Evolutionary conservation across 768 basidiomycete species (phyloP).

Genomic region (Sporobolomyces phaffii): DNA sequence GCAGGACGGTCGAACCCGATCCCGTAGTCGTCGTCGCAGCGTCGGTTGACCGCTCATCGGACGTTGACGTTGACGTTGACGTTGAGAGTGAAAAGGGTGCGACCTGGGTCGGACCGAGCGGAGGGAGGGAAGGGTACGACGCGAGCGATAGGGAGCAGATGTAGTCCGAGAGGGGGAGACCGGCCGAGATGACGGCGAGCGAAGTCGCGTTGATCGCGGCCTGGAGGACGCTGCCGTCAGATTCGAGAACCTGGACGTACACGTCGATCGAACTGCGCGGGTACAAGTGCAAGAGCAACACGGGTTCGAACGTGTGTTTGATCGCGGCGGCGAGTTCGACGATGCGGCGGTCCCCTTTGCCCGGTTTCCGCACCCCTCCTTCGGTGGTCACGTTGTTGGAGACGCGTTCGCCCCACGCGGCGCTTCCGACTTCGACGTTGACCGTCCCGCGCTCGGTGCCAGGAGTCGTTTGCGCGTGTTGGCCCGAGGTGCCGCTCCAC

Average conservation of each 20-base stretch:
- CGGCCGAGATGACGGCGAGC: slow-evolving; percentile 80
- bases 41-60: slow-evolving; percentile 32
- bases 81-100: slow-evolving; percentile 47
- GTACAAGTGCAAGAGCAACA: slow-evolving; percentile 81
- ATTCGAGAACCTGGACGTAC: slow-evolving; percentile 82
- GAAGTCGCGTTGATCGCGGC: slow-evolving; percentile 93
- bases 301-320: slow-evolving; percentile 92
- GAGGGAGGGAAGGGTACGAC: slow-evolving; percentile 57
- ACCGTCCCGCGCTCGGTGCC: slow-evolving; percentile 78
- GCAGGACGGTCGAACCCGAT: slow-evolving; percentile 57
- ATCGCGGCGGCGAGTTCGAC: slow-evolving; percentile 74
- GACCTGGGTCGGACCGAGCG: slow-evolving; percentile 46
- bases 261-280: slow-evolving; percentile 93
- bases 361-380: slow-evolving; percentile 22
- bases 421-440: slow-evolving; percentile 80
- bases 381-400: slow-evolving; percentile 50
- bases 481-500: not conserved
- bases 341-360: slow-evolving; percentile 36
- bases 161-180: slow-evolving; percentile 83
- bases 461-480: not conserved
- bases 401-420: slow-evolving; percentile 71
- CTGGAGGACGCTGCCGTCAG: slow-evolving; percentile 81
- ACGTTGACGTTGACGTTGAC: slow-evolving; percentile 35
- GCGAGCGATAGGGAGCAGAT: slow-evolving; percentile 84
- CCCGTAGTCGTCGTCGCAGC: too few relatives aligned